Evolutionary conservation across 164 flowering plant genomes (phyloP).

Genomic region (Amborella trichopoda): DNA sequence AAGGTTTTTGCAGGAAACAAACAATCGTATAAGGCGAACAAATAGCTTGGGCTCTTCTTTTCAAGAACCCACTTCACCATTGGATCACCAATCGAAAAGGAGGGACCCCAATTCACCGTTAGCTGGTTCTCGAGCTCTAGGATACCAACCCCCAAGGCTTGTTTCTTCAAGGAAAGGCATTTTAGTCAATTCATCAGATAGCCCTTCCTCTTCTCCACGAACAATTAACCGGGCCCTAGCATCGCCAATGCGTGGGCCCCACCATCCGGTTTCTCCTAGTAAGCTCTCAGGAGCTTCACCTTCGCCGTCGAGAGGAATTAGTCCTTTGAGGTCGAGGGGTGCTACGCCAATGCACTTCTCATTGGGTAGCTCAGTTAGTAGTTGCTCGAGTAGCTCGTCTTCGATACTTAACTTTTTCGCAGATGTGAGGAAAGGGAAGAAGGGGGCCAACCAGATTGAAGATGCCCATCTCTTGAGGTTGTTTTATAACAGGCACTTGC

Average conservation of each 20-base stretch:
- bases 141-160: constrained; percentile 17
- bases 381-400: constrained; percentile 39
- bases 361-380: constrained; percentile 14
- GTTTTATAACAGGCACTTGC: constrained; percentile 69
- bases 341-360: not conserved
- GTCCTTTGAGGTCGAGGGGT: constrained; percentile 61
- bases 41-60: not conserved
- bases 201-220: constrained; percentile 16
- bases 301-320: constrained; percentile 44
- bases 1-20: constrained; percentile 87
- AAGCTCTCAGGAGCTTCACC: constrained; percentile 20
- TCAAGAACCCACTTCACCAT: constrained; percentile 53
- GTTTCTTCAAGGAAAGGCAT: no score
- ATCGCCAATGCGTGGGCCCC: no score
- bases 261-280: constrained; percentile 7
- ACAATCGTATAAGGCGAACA: constrained; percentile 58
- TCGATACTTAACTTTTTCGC: constrained; percentile 79
- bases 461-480: constrained; percentile 83
- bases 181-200: constrained; percentile 34
- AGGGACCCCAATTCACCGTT: no score
- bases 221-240: no score
- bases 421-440: constrained; percentile 69
- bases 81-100: no score
- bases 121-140: constrained; percentile 11
- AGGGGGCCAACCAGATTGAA: constrained; percentile 51